A percentile compares a stretch with the other conserved stretches of the same genome.
phyloP scores from a whole-genome alignment of 169 alveolate species.

The Eimeria sp. region DNA sequence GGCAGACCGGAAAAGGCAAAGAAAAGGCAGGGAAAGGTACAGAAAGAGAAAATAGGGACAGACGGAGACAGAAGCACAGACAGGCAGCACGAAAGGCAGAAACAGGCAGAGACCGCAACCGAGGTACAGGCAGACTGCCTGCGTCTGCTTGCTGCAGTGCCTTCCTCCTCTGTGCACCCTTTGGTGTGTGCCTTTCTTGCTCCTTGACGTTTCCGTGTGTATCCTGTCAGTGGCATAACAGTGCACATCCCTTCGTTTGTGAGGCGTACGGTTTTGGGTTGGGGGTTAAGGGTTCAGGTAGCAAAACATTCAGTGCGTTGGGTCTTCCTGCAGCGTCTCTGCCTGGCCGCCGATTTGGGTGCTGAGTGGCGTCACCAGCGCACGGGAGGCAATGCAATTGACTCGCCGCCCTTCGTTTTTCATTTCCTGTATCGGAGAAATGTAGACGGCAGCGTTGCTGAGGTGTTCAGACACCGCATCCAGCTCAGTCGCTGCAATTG shows the following conservation, averaged over 20 bases:
- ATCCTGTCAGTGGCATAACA: too few species aligned
- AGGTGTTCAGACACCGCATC: slow-evolving; percentile 8
- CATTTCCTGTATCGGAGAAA: background rate
- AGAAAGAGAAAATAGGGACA: background rate
- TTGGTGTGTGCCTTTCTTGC: background rate
- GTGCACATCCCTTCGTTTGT: too few species aligned
- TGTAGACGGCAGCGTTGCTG: background rate
- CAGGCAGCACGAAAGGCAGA: background rate
- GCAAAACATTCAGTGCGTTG: background rate
- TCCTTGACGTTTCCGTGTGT: background rate
- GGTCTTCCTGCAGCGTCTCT: slow-evolving; percentile 15
- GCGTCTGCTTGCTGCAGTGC: background rate
- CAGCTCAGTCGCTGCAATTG: background rate
- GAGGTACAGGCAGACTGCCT: background rate
- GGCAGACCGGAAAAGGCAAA: background rate
- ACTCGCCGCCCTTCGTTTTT: background rate
- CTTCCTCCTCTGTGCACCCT: background rate
- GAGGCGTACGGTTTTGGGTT: background rate
- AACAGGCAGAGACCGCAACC: background rate
- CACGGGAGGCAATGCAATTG: background rate
- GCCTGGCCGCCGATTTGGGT: slow-evolving; percentile 30
- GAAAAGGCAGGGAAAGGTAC: background rate
- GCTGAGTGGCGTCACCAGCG: background rate
- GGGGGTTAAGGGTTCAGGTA: slow-evolving; percentile 29
- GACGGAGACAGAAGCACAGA: background rate